Base-by-base conservation (phyloP, 169 alveolate genomes). In the Neospora caninum region DNA sequence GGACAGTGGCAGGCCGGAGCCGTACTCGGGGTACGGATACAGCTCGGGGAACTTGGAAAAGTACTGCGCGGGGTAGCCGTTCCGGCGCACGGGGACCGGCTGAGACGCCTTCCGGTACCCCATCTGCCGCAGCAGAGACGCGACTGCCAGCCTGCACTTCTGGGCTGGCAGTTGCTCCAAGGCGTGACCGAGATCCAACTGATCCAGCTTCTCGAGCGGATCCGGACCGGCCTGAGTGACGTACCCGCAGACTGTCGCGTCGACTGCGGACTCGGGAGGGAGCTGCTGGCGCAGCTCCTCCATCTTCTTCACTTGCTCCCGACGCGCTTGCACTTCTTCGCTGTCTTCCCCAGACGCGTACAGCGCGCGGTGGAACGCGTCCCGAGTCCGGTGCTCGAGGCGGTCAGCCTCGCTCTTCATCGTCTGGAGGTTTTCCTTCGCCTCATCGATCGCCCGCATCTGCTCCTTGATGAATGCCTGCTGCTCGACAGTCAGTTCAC, bases 381-480 rank as follows among this genome's bases (percentile, higher is more conserved):
- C 89, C 16, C 89, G 89, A 9, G 89, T 27, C 38, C 25, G 89
- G 29, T 36, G 67, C 38, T 41, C 89, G 67, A 82, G 22, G n/a
- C 89, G 53, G 41, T 38, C 67, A 4, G 89, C 89, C 67, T 82
- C 89, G 69, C 67, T 36, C 89, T 82, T 38, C 89, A 82, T 82
- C 67, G 89, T 82, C 64, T 82, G 69, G 29, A 82, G 89, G 38
- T 82, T 36, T 13, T 29, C 41, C 22, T 42, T 38, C 54, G 89
- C 67, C 95, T 93, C 91, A 54, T 93, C 95, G 36, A 93, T 86
- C 53, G 93, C 89, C 29, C 95, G 93, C 29, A 93, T 91, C 86
- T 93, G 95, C 84, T 93, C 95, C 91, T 87, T 92, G 78, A 93
- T 86, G 43, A 93, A 84, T 9, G 93, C 93, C 53, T 93, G 95